Conservation (phyloP, 2,329 filamentous ascomycete genomes). For the Thyridium curvatum region DNA sequence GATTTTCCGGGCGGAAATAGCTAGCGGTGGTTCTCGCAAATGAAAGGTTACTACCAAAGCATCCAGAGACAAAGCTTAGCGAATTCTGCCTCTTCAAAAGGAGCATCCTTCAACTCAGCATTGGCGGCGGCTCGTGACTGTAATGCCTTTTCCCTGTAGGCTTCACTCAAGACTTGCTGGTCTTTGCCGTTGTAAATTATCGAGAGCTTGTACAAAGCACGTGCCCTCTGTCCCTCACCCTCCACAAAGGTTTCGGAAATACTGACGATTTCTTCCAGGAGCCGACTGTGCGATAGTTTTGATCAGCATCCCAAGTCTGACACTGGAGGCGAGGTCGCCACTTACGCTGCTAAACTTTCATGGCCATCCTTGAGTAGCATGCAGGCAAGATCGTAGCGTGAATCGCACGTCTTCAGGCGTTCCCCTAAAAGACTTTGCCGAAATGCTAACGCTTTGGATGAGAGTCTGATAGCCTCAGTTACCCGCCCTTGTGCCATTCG, state of each 20-base stretch:
- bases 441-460: conserved; percentile 15
- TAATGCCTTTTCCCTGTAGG: conserved; percentile 6
- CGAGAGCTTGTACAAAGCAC: conserved; percentile 15
- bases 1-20: no score
- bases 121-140: conserved; percentile 7
- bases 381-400: conserved; percentile 14
- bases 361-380: conserved; percentile 11
- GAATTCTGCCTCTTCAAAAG: conserved; percentile 1
- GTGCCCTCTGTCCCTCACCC: conserved; percentile 14
- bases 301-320: conserved; percentile 3
- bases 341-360: conserved; percentile 14
- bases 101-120: conserved; percentile 1
- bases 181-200: conserved; percentile 4
- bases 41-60: no score
- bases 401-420: conserved; percentile 16
- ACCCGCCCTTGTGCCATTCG: conserved; percentile 11
- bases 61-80: conserved; percentile 2
- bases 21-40: no score
- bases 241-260: conserved; percentile 15
- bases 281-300: conserved; percentile 5
- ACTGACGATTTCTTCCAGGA: conserved; percentile 13
- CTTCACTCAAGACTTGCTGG: neutral
- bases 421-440: conserved; percentile 15
- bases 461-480: conserved; percentile 12
- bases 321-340: conserved; percentile 3